A percentile compares a stretch with the other conserved stretches of the same genome.
Conservation (phyloP, 192 early-diverging fungal genomes). For the Entomortierella parvispora region DNA sequence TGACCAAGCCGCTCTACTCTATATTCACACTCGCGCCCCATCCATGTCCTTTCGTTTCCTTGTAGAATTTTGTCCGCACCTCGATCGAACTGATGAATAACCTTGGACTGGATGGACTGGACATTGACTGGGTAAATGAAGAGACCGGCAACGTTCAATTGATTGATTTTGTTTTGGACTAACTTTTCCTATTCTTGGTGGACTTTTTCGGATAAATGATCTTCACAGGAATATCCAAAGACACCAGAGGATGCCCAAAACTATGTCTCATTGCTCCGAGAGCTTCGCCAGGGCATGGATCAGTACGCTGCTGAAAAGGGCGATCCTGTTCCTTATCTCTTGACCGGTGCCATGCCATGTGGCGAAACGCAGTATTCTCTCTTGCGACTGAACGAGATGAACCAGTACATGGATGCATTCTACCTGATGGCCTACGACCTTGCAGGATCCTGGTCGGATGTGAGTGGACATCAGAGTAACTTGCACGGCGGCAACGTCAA, state of each 20-base stretch:
- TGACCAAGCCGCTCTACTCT: too few species aligned
- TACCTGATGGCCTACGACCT: slow-evolving; percentile 96
- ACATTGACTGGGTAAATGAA: slow-evolving; percentile 51
- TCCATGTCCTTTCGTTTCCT: too few species aligned
- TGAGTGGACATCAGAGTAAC: slow-evolving; percentile 89
- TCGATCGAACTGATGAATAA: slow-evolving; percentile 58
- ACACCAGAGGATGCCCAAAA: slow-evolving; percentile 81
- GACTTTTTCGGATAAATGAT: neutral
- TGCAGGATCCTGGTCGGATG: slow-evolving; percentile 69
- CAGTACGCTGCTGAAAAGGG: slow-evolving; percentile 52
- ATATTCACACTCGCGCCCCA: too few species aligned
- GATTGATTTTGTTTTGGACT: neutral
- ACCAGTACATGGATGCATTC: slow-evolving; percentile 76
- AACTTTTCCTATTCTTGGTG: neutral
- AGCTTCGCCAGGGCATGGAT: slow-evolving; percentile 78
- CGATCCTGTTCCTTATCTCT: slow-evolving; percentile 59
- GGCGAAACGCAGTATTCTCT: slow-evolving; percentile 70
- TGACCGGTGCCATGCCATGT: slow-evolving; percentile 76
- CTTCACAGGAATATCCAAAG: slow-evolving; percentile 79
- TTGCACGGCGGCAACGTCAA: slow-evolving; percentile 72
- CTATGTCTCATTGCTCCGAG: slow-evolving; percentile 78
- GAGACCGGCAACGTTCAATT: neutral
- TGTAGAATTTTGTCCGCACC: slow-evolving; percentile 64
- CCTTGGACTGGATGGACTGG: slow-evolving; percentile 66
- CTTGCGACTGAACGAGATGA: slow-evolving; percentile 68